A percentile compares a stretch with the other conserved stretches of the same genome.
These are phyloP conservation scores for Rehmannia glutinosa DNA, from an alignment of 257 asterid species.

Conservation along the genomic window DNA sequence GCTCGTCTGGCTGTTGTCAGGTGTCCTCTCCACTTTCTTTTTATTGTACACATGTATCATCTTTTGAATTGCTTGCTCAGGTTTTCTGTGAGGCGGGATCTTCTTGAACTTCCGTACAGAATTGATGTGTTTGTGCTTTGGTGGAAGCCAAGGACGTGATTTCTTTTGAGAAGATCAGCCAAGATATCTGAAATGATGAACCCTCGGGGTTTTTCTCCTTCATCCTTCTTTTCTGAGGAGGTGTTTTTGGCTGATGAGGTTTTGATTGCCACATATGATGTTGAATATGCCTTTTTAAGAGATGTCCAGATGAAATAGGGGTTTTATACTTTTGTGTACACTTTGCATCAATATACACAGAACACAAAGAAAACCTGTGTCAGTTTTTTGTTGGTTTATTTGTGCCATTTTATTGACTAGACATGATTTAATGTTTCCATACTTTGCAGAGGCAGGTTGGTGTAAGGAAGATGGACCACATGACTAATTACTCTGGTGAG, in stretches of 20 bases:
- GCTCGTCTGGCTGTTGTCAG: neutral
- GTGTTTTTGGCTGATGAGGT: constrained; percentile 62
- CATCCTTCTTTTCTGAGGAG: constrained; percentile 76
- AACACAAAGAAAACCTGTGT: neutral
- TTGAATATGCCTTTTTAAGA: neutral
- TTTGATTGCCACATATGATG: constrained; percentile 5
- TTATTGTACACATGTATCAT: constrained; percentile 8
- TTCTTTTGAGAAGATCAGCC: constrained; percentile 25
- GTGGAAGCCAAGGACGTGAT: constrained; percentile 27
- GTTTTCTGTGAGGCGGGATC: constrained; percentile 26
- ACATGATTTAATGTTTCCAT: constrained; percentile 16
- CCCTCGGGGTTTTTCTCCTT: constrained; percentile 55
- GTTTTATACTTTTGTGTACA: neutral
- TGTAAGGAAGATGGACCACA: constrained; percentile 56
- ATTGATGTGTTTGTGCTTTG: constrained; percentile 23
- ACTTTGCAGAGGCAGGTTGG: constrained; percentile 67
- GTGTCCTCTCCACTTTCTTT: constrained; percentile 5
- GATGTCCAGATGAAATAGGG: neutral
- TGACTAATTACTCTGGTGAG: constrained; percentile 67
- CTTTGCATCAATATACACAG: neutral
- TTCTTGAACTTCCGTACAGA: constrained; percentile 25
- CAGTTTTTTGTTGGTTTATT: constrained; percentile 9
- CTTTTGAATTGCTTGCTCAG: constrained; percentile 31
- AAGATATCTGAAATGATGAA: constrained; percentile 58
- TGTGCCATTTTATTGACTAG: constrained; percentile 18